Base-by-base conservation (phyloP, 2,329 filamentous ascomycete genomes). In the Fonsecaea multimorphosa region DNA sequence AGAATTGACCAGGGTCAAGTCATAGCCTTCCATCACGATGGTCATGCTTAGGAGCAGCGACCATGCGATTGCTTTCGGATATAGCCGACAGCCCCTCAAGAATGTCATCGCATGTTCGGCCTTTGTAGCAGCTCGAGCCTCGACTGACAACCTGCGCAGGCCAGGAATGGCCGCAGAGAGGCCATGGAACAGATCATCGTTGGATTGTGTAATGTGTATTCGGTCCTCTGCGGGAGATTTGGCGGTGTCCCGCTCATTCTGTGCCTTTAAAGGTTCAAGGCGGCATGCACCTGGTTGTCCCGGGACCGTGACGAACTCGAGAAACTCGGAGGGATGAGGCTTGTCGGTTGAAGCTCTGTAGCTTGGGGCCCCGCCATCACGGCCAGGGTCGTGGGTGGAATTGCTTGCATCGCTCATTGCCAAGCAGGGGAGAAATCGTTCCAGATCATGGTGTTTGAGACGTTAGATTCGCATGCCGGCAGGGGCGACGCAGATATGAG, bases 11-110 rank as follows among this genome's bases (percentile, higher is more conserved):
- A 77, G 69, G 0, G 72, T 73, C 36, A 71, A 65, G 55, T 76
- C 74, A 55, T 72, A 75, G 16, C 73, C 73, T 54, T 75, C 73
- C 73, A 75, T 75, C 27, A 75, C 70, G 49, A 75, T 66, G 49
- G 72, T 74, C 16, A 71, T 69, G 2, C 71, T 73, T 19, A 75
- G 58, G 8, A 75, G 66, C 54, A 72, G 62, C 22, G 72, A 72
- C 73, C 73, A 75, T 31, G 71, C 67, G 11, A 74, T 73, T 0
- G 73, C 73, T 58, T 72, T 74, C 12, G 73, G 73, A 66, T 74
- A 75, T 22, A 72, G 65, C 12, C 51, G 65, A 51, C 71, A 61
- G 1, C 71, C 73, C 36, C 68, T 66, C 3, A 71, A 31, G 16
- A 75, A 70, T 0, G 72, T 73, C 66, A 74, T 71, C 46, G 67